Evolutionary conservation across 441 rosid genomes (phyloP).

Genomic region (Eruca vesicaria): DNA sequence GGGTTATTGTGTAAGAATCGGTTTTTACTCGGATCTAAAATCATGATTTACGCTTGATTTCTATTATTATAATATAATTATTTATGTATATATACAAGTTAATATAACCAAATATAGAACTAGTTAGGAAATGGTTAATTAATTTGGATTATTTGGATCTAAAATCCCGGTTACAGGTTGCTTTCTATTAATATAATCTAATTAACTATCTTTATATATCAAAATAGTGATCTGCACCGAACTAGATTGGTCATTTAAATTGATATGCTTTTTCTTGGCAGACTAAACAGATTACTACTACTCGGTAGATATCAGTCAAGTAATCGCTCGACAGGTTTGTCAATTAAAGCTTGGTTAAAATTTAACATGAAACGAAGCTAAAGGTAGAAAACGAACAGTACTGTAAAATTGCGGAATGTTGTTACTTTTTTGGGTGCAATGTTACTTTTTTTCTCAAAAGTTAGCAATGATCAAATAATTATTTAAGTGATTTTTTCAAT

Average conservation of each 20-base stretch:
- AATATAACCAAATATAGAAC: no score
- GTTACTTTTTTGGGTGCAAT: not conserved
- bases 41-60: no score
- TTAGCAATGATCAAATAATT: not conserved
- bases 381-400: not conserved
- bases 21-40: no score
- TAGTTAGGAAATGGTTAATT: no score
- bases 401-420: not conserved
- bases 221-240: conserved; percentile 9
- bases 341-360: not conserved
- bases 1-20: no score
- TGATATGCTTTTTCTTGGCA: not conserved
- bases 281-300: not conserved
- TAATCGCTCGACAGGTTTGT: not conserved
- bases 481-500: not conserved
- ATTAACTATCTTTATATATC: no score
- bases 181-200: no score
- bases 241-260: conserved; percentile 12
- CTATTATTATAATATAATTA: no score
- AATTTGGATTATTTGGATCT: no score
- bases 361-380: not conserved
- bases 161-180: no score
- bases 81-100: no score
- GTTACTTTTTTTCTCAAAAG: not conserved
- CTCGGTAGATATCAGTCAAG: not conserved